Conservation (phyloP, 495 filamentous ascomycete species). For the Hypoxylon fuscum region DNA sequence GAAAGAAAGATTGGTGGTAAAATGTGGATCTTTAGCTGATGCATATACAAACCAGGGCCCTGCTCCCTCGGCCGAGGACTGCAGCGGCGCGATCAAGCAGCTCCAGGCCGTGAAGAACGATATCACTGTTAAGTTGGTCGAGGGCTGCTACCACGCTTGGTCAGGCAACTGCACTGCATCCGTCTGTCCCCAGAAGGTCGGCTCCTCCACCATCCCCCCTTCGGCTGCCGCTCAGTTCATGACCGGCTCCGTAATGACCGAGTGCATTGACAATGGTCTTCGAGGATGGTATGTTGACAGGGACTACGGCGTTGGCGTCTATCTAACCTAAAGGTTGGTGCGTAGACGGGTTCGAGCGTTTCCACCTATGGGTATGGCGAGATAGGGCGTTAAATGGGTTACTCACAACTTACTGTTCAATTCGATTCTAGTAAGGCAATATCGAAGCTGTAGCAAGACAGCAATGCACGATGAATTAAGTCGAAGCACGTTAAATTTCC, state of each 20-base stretch:
- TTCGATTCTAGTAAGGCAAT: neutral
- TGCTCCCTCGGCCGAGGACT: constrained; percentile 40
- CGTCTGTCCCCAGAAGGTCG: constrained; percentile 39
- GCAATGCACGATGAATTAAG: constrained; percentile 7
- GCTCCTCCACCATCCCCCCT: constrained; percentile 36
- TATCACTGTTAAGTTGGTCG: constrained; percentile 39
- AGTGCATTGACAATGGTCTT: constrained; percentile 42
- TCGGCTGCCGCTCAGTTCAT: constrained; percentile 39
- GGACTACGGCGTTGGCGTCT: constrained; percentile 37
- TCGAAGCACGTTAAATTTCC: neutral
- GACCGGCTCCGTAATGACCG: constrained; percentile 29
- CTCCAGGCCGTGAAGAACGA: constrained; percentile 28
- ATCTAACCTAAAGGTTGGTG: constrained; percentile 28
- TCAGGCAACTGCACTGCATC: constrained; percentile 43
- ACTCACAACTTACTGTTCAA: neutral
- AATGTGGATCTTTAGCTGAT: neutral
- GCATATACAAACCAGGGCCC: constrained; percentile 24
- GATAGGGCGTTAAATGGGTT: neutral
- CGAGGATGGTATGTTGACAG: constrained; percentile 45
- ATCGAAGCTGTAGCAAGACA: neutral
- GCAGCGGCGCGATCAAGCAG: constrained; percentile 33
- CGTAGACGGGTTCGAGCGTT: neutral
- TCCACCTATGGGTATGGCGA: neutral
- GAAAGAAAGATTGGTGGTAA: too few relatives aligned
- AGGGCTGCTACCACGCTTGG: constrained; percentile 38